phyloP scores from a whole-genome alignment of 495 filamentous ascomycete species.

The Talaromyces wortmannii region DNA sequence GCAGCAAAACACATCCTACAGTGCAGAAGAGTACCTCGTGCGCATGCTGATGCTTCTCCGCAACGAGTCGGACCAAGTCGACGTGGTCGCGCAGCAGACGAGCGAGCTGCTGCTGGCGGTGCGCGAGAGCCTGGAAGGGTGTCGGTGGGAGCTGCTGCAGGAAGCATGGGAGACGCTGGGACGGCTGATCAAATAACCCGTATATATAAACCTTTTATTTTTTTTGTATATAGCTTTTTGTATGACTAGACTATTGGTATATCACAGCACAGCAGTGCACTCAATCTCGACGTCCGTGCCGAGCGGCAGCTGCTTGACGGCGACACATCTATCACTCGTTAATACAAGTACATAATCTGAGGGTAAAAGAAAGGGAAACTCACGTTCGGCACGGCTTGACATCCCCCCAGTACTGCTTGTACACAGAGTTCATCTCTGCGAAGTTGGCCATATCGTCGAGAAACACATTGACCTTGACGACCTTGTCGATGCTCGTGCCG shows the following conservation, averaged over 20 bases:
- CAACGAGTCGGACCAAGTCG: conserved; percentile 1
- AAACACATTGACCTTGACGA: conserved; percentile 67
- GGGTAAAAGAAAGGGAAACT: conserved; percentile 7
- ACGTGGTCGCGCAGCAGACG: conserved; percentile 1
- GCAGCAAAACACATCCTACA: neutral
- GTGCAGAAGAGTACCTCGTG: conserved; percentile 5
- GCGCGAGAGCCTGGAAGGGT: conserved; percentile 8
- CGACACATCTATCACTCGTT: conserved; percentile 61
- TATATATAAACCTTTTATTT: too few relatives aligned
- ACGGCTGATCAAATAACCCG: neutral
- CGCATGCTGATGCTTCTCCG: conserved; percentile 5
- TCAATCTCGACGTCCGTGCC: conserved; percentile 69
- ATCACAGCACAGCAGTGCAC: conserved; percentile 46
- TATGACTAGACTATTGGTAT: too few relatives aligned
- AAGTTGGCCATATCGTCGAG: conserved; percentile 65
- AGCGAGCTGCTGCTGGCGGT: conserved; percentile 2
- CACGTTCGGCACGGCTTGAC: conserved; percentile 53
- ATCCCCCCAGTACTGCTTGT: conserved; percentile 49
- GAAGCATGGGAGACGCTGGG: conserved; percentile 10
- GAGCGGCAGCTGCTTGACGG: conserved; percentile 57
- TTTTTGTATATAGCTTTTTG: too few relatives aligned
- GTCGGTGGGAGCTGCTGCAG: conserved; percentile 14
- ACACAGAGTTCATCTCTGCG: conserved; percentile 55
- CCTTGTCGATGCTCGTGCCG: conserved; percentile 53
- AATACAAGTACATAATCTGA: too few relatives aligned